phyloP scores from a whole-genome alignment of 2,329 filamentous ascomycete genomes.

The Neonectria sp. region DNA sequence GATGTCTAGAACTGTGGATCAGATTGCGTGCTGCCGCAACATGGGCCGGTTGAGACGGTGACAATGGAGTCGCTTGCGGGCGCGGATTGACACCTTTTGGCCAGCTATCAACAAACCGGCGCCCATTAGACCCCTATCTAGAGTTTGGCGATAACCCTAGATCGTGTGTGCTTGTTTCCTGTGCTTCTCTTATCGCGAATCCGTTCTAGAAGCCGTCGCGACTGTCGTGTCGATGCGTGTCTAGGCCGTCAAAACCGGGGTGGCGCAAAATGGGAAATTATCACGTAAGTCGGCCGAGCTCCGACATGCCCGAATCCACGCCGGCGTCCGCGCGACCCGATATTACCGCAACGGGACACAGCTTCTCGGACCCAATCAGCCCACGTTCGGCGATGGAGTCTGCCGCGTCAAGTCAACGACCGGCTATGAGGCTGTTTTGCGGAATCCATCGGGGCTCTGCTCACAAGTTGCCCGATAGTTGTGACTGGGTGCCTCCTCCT shows the following conservation, averaged over 20 bases:
- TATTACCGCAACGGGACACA: slow-evolving; percentile 40
- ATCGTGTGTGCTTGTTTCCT: neutral
- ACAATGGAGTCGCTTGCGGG: slow-evolving; percentile 2
- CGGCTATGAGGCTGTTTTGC: slow-evolving; percentile 43
- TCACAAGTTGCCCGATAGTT: neutral
- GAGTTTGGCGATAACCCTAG: neutral
- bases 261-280: slow-evolving; percentile 1
- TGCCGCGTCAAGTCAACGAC: slow-evolving; percentile 26
- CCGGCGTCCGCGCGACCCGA: slow-evolving; percentile 41
- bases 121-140: neutral
- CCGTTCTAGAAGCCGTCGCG: neutral
- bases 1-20: slow-evolving; percentile 41
- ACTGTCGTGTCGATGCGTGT: neutral
- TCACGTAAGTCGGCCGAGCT: slow-evolving; percentile 16
- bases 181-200: neutral
- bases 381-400: slow-evolving; percentile 31
- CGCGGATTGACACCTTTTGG: neutral
- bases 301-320: slow-evolving; percentile 40
- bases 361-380: slow-evolving; percentile 30
- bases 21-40: slow-evolving; percentile 45
- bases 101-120: neutral
- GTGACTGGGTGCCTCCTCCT: neutral
- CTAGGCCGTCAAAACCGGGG: neutral
- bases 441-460: slow-evolving; percentile 36
- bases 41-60: neutral